Percentiles rank a stretch among this genome's conserved stretches.
These are phyloP conservation scores for Austropuccinia psidii DNA, from an alignment of 1,284 basidiomycete genomes.

Conservation along the genomic window DNA sequence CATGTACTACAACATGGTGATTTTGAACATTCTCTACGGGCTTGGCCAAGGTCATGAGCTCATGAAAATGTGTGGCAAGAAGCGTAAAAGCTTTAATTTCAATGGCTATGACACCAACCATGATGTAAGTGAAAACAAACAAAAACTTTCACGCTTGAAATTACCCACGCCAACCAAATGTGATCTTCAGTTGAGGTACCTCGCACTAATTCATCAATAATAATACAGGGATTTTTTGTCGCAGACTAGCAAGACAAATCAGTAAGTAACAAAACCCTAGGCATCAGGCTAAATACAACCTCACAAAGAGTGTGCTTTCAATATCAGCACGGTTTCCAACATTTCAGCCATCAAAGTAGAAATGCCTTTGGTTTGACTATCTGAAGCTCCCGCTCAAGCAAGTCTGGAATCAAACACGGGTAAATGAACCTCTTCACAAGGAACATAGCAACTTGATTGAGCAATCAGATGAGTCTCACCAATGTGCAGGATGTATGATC, in stretches of 20 bases:
- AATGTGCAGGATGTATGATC: conserved; percentile 54
- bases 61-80: conserved; percentile 97
- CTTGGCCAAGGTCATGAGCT: conserved; percentile 82
- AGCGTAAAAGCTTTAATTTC: conserved; percentile 85
- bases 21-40: conserved; percentile 82
- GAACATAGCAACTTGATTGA: conserved; percentile 89
- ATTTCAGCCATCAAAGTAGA: conserved; percentile 99
- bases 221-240: conserved; percentile 82
- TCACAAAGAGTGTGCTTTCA: conserved; percentile 59
- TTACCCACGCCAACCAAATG: conserved; percentile 97
- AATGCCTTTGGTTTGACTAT: conserved; percentile 93
- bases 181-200: conserved; percentile 98
- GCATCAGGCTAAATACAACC: background rate
- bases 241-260: conserved; percentile 60
- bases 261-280: background rate
- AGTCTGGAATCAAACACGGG: conserved; percentile 95
- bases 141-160: conserved; percentile 57
- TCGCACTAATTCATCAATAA: conserved; percentile 94
- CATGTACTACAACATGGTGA: conserved; percentile 88
- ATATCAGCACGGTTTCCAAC: conserved; percentile 92
- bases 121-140: background rate
- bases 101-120: conserved; percentile 61
- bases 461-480: conserved; percentile 93
- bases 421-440: conserved; percentile 67
- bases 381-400: conserved; percentile 92